Evolutionary conservation across 1,284 basidiomycete genomes (phyloP).

Genomic region (Ceratobasidium sp.): DNA sequence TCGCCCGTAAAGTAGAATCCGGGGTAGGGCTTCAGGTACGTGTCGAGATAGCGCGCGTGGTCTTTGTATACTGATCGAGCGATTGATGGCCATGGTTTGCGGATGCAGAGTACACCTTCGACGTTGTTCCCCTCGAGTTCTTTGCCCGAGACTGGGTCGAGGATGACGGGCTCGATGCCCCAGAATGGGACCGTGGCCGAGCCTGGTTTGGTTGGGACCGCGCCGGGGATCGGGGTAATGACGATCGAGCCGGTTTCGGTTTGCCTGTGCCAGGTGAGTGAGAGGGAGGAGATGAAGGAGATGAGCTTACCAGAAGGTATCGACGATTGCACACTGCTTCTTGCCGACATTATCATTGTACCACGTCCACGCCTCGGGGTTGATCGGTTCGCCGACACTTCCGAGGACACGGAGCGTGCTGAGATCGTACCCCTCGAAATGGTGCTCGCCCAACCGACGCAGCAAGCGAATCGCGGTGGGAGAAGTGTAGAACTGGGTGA

Average conservation of each 20-base stretch:
- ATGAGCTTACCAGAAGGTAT: conserved; percentile 81
- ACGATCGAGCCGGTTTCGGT: conserved; percentile 98
- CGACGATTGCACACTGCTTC: conserved; percentile 92
- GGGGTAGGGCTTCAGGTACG: conserved; percentile 94
- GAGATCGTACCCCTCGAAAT: conserved; percentile 89
- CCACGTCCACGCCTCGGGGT: conserved; percentile 99
- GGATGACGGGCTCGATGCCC: conserved; percentile 89
- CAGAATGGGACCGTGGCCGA: conserved; percentile 98
- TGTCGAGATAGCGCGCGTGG: conserved; percentile 92
- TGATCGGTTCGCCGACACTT: conserved; percentile 97
- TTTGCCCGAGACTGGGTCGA: conserved; percentile 85
- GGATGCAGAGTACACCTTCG: conserved; percentile 92
- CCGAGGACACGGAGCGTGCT: conserved; percentile 89
- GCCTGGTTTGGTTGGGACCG: conserved; percentile 95
- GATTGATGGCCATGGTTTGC: conserved; percentile 94
- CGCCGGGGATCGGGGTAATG: conserved; percentile 95
- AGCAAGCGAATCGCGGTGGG: conserved; percentile 95
- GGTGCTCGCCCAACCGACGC: conserved; percentile 87
- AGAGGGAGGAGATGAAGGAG: neutral
- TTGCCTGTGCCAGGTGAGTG: conserved; percentile 67
- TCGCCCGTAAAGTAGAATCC: conserved; percentile 97
- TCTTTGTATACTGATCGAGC: conserved; percentile 95
- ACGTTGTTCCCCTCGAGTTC: conserved; percentile 85
- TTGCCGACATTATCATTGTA: conserved; percentile 95
- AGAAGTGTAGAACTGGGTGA: conserved; percentile 96